Evolutionary conservation across 1,139 yeast genomes (phyloP).

Genomic region (Lodderomyces parapsilosis): DNA sequence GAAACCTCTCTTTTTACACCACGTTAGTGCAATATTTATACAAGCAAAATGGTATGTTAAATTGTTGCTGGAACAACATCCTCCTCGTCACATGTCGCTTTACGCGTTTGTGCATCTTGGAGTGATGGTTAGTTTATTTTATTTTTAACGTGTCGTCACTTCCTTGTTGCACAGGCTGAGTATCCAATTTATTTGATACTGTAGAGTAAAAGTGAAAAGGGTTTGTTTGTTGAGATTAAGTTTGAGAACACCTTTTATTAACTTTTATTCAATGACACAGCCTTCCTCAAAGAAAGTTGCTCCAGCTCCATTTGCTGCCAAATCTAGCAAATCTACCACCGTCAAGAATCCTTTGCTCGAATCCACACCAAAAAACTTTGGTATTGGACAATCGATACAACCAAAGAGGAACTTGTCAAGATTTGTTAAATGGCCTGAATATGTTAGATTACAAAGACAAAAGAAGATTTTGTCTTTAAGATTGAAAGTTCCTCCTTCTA

Average conservation of each 20-base stretch:
- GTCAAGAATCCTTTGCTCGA: conserved; percentile 50
- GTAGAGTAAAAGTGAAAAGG: conserved; percentile 30
- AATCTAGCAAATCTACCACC: conserved; percentile 25
- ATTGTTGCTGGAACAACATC: conserved; percentile 27
- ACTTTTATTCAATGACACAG: conserved; percentile 68
- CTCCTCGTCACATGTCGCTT: conserved; percentile 20
- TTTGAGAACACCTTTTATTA: conserved; percentile 23
- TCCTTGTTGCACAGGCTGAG: conserved; percentile 50
- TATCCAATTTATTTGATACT: conserved; percentile 31
- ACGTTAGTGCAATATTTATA: background rate
- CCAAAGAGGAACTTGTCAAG: conserved; percentile 95
- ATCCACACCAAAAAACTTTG: conserved; percentile 88
- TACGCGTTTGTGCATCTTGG: conserved; percentile 33
- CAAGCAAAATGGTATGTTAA: conserved; percentile 28
- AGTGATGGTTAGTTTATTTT: conserved; percentile 31
- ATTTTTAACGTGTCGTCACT: conserved; percentile 29
- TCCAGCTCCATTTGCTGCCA: conserved; percentile 51
- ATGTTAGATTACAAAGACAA: conserved; percentile 88
- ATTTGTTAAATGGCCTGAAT: conserved; percentile 98
- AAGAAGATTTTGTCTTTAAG: conserved; percentile 92
- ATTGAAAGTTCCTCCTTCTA: conserved; percentile 98
- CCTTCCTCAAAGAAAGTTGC: conserved; percentile 52
- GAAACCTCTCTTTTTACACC: background rate
- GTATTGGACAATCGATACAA: conserved; percentile 93
- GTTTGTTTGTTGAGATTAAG: conserved; percentile 28